Percentiles rank a stretch among this genome's conserved stretches.
These are phyloP conservation scores for Cladophialophora bantiana DNA, from an alignment of 2,329 filamentous ascomycete genomes.

Conservation along the genomic window DNA sequence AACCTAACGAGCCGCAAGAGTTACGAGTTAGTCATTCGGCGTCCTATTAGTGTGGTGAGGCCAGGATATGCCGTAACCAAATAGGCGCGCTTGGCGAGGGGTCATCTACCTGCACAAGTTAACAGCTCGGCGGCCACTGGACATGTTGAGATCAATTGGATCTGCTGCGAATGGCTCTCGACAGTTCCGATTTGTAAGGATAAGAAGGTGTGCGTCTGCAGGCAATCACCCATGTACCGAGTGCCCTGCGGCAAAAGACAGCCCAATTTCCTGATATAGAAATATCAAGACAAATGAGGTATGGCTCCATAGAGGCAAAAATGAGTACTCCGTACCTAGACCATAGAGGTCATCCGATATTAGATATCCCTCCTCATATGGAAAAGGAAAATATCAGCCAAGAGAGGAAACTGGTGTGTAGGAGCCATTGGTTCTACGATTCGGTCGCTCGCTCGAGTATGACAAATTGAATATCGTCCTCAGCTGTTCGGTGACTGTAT, in stretches of 20 bases:
- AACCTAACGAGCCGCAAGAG: no score
- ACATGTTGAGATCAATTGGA: neutral
- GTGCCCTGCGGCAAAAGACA: neutral
- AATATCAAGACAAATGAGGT: constrained; percentile 6
- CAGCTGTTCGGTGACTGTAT: neutral
- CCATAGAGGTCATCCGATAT: neutral
- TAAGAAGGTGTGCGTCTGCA: no score
- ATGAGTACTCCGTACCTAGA: neutral
- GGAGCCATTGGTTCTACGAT: neutral
- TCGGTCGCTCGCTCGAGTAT: neutral
- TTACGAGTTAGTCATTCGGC: no score
- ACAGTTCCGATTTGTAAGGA: no score
- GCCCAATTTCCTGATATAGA: neutral
- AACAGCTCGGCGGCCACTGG: neutral
- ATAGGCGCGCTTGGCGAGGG: no score
- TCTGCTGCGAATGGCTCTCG: neutral
- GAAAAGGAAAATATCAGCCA: constrained; percentile 9
- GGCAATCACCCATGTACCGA: no score
- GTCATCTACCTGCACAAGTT: neutral
- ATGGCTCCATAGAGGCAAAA: neutral
- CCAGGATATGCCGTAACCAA: no score
- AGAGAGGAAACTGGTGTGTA: constrained; percentile 8
- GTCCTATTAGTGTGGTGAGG: no score
- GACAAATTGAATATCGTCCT: constrained; percentile 7
- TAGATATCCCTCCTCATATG: constrained; percentile 10